These are phyloP conservation scores for Apophysomyces trapeziformis DNA, from an alignment of 371 early-diverging fungal species.

Conservation along the genomic window DNA sequence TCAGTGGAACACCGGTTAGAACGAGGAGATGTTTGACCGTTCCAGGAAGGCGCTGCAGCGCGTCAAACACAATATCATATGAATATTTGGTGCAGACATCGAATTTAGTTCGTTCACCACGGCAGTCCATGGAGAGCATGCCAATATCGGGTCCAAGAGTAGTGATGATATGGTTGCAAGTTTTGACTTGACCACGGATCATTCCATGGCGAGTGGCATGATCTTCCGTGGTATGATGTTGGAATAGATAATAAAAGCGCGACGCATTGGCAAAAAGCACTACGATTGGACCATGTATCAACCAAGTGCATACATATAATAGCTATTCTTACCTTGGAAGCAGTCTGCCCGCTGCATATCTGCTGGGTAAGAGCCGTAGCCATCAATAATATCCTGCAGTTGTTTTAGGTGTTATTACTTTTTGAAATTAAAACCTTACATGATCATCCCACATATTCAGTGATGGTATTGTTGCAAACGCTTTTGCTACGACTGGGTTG, in stretches of 20 bases:
- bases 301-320: neutral
- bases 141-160: conserved; percentile 74
- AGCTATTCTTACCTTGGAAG: conserved; percentile 29
- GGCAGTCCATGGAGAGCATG: conserved; percentile 75
- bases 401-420: neutral
- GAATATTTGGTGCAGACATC: conserved; percentile 65
- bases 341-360: conserved; percentile 66
- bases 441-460: conserved; percentile 85
- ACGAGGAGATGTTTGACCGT: conserved; percentile 71
- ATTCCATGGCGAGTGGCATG: conserved; percentile 63
- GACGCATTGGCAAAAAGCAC: conserved; percentile 57
- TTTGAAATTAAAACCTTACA: conserved; percentile 35
- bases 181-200: conserved; percentile 30
- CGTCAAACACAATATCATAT: conserved; percentile 66
- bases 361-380: conserved; percentile 85
- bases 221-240: conserved; percentile 77
- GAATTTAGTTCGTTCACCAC: conserved; percentile 74
- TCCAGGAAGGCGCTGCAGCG: conserved; percentile 50
- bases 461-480: conserved; percentile 75
- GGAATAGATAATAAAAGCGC: conserved; percentile 85
- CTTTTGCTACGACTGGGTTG: conserved; percentile 59
- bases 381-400: conserved; percentile 67
- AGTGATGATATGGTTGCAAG: conserved; percentile 40
- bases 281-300: neutral
- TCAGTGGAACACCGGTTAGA: conserved; percentile 73